A percentile compares a stretch with the other conserved stretches of the same genome.
Evolutionary conservation across 345 rosid species (phyloP).

Genomic region (Barbarea vulgaris): DNA sequence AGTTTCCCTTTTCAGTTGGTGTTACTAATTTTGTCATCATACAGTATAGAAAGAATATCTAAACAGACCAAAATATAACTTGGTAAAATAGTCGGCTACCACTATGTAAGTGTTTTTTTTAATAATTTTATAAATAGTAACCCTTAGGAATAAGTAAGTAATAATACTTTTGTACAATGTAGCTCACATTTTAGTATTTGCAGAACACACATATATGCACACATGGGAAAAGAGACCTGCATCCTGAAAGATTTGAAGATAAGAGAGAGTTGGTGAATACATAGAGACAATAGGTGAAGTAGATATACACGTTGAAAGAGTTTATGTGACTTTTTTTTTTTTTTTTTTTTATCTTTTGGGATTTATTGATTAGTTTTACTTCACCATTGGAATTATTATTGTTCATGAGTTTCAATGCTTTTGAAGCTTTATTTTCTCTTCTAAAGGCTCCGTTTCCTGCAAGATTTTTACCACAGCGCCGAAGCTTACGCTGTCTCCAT

Average conservation of each 20-base stretch:
- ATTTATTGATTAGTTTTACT: background rate
- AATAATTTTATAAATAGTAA: too few relatives aligned
- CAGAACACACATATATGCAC: background rate
- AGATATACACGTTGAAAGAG: background rate
- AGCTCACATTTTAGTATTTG: background rate
- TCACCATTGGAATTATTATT: constrained; percentile 3
- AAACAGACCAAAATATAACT: background rate
- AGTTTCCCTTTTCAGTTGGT: too few relatives aligned
- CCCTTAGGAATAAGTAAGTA: background rate
- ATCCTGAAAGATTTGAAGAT: background rate
- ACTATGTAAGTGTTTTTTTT: too few relatives aligned
- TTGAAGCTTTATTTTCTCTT: constrained; percentile 10
- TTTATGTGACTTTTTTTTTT: too few relatives aligned
- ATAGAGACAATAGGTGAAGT: background rate
- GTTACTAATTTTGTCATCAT: background rate
- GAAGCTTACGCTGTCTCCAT: constrained; percentile 49
- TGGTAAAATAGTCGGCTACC: background rate
- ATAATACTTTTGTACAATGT: too few relatives aligned
- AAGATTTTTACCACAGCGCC: constrained; percentile 38
- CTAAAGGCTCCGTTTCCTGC: constrained; percentile 6
- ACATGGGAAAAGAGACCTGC: background rate
- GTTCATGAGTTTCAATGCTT: constrained; percentile 5
- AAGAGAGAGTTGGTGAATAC: background rate
- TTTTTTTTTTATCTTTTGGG: background rate
- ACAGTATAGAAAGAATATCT: too few relatives aligned